Conservation (phyloP, 2,329 filamentous ascomycete species). For the Anthostomella pinea region DNA sequence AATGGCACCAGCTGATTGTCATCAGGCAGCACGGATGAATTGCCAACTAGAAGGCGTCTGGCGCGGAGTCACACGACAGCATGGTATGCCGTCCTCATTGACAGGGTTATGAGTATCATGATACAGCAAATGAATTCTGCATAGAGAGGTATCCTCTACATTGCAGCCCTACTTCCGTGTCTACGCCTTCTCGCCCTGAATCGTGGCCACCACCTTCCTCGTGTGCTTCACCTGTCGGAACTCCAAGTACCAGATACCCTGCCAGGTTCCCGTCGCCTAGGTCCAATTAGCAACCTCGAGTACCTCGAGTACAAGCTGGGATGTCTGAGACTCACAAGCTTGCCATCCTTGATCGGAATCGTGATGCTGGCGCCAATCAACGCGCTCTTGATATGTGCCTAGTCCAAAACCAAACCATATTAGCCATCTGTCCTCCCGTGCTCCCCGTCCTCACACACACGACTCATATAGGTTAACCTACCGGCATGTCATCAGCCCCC, state of each 20-base stretch:
- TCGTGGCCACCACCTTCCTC: conserved; percentile 84
- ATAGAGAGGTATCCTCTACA: too few relatives aligned
- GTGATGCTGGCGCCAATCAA: conserved; percentile 85
- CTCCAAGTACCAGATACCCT: conserved; percentile 92
- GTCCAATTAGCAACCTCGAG: conserved; percentile 10
- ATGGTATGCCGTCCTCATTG: too few relatives aligned
- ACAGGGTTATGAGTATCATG: too few relatives aligned
- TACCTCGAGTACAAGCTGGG: too few relatives aligned
- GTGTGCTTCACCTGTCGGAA: conserved; percentile 75
- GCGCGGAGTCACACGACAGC: conserved; percentile 13
- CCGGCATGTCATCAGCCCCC: conserved; percentile 92
- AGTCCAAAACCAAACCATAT: conserved; percentile 5
- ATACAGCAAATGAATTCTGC: too few relatives aligned
- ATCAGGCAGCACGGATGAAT: too few relatives aligned
- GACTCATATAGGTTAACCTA: too few relatives aligned
- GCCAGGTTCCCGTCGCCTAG: conserved; percentile 68
- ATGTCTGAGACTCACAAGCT: conserved; percentile 62
- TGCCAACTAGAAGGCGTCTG: conserved; percentile 17
- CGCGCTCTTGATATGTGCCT: conserved; percentile 91
- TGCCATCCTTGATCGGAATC: conserved; percentile 86
- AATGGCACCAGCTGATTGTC: conserved; percentile 19
- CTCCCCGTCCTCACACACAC: not conserved
- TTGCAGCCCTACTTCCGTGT: too few relatives aligned
- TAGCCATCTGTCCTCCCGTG: not conserved
- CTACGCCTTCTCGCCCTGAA: conserved; percentile 75